A percentile compares a stretch with the other conserved stretches of the same genome.
Evolutionary conservation across 495 filamentous ascomycete genomes (phyloP).

Genomic region (Aspergillus nidulans): DNA sequence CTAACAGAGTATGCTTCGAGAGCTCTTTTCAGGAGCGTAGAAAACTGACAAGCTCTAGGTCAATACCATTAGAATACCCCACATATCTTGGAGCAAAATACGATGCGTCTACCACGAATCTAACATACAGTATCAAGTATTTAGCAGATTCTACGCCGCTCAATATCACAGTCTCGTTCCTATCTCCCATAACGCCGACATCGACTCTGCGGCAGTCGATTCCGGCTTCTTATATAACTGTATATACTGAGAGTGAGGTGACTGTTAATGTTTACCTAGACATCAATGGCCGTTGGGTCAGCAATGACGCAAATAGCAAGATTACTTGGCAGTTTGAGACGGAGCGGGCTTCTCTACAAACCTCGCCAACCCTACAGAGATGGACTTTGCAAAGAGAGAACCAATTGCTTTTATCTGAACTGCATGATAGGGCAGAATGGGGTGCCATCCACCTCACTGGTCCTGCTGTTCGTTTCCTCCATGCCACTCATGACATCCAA

Average conservation of each 20-base stretch:
- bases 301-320: conserved; percentile 61
- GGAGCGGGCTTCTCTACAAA: conserved; percentile 28
- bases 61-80: conserved; percentile 55
- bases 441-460: conserved; percentile 76
- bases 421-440: conserved; percentile 79
- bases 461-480: conserved; percentile 47
- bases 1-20: conserved; percentile 45
- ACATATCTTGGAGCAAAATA: conserved; percentile 75
- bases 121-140: conserved; percentile 70
- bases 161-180: conserved; percentile 74
- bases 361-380: conserved; percentile 41
- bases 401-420: conserved; percentile 72
- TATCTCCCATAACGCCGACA: conserved; percentile 88
- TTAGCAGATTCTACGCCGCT: conserved; percentile 27
- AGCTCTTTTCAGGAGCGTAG: neutral
- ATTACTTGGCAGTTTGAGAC: conserved; percentile 63
- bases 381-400: conserved; percentile 60
- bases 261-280: conserved; percentile 83
- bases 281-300: conserved; percentile 86
- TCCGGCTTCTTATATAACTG: conserved; percentile 78
- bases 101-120: conserved; percentile 89
- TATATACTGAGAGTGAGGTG: conserved; percentile 66
- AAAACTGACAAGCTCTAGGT: conserved; percentile 1
- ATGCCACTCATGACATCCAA: neutral
- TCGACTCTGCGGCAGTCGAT: conserved; percentile 89